Conservation (phyloP, 805 yeast genomes). For the baker's yeast (Saccharomyces cerevisiae) region DNA sequence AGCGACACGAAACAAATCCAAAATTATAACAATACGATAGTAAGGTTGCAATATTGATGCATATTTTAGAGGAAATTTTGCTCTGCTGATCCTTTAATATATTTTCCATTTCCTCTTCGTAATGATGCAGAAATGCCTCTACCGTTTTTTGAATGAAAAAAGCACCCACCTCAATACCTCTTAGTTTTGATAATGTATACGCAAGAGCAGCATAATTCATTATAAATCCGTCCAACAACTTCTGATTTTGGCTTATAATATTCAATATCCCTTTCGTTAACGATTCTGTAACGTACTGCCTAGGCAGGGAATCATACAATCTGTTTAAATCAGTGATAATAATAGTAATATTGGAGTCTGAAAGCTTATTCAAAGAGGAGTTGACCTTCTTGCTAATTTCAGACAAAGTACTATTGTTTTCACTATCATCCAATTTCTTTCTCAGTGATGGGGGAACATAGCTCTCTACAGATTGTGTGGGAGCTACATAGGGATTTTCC, state of each 20-base stretch:
- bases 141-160: constrained; percentile 68
- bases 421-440: constrained; percentile 35
- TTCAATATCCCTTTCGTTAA: constrained; percentile 57
- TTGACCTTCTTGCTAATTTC: constrained; percentile 58
- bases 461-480: constrained; percentile 34
- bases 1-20: constrained; percentile 62
- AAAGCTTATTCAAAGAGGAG: constrained; percentile 78
- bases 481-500: constrained; percentile 75
- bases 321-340: constrained; percentile 63
- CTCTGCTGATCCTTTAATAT: constrained; percentile 1
- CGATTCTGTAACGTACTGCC: constrained; percentile 70
- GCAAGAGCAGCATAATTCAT: constrained; percentile 71
- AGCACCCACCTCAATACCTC: constrained; percentile 90
- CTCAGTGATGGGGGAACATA: constrained; percentile 89
- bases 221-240: constrained; percentile 69
- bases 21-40: constrained; percentile 71
- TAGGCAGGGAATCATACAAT: constrained; percentile 57
- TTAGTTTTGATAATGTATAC: constrained; percentile 63
- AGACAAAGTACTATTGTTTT: constrained; percentile 39
- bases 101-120: constrained; percentile 18
- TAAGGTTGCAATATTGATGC: constrained; percentile 62
- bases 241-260: constrained; percentile 54
- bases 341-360: constrained; percentile 71
- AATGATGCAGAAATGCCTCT: constrained; percentile 50
- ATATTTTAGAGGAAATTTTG: constrained; percentile 34